Evolutionary conservation across 1,139 yeast genomes (phyloP).

Genomic region (Blastobotrys petasosporus): DNA sequence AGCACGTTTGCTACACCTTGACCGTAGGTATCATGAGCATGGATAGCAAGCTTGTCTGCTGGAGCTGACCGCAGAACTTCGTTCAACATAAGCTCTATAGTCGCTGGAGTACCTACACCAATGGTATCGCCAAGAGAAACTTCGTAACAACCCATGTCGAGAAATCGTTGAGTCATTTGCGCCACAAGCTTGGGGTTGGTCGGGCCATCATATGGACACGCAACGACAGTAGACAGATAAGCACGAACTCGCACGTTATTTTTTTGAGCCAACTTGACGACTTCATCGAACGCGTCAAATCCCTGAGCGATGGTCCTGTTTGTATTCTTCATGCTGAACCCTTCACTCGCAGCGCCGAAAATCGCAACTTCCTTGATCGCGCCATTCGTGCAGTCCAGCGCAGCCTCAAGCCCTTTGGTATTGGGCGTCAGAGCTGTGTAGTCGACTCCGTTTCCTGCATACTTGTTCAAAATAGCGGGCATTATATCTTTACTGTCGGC

Average conservation of each 20-base stretch:
- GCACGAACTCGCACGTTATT: conserved; percentile 30
- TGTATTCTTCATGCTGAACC: conserved; percentile 32
- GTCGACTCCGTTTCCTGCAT: conserved; percentile 22
- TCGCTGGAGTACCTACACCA: conserved; percentile 34
- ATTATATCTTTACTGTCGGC: conserved; percentile 25
- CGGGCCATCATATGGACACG: conserved; percentile 35
- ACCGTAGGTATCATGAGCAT: conserved; percentile 37
- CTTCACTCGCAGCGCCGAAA: conserved; percentile 35
- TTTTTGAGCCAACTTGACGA: conserved; percentile 26
- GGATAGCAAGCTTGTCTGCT: conserved; percentile 31
- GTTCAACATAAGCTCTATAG: conserved; percentile 25
- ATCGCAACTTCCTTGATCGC: conserved; percentile 31
- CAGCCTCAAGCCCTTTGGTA: conserved; percentile 30
- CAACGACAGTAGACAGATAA: conserved; percentile 34
- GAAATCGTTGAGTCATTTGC: conserved; percentile 24
- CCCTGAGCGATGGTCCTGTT: conserved; percentile 31
- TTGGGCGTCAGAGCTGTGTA: conserved; percentile 35
- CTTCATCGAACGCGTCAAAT: conserved; percentile 25
- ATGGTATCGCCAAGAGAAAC: conserved; percentile 36
- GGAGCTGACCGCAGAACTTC: conserved; percentile 27
- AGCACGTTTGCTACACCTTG: conserved; percentile 35
- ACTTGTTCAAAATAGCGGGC: conserved; percentile 20
- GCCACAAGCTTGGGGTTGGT: conserved; percentile 32
- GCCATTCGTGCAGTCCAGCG: conserved; percentile 22
- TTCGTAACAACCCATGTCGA: conserved; percentile 35